Percentiles rank a stretch among this genome's conserved stretches.
These are phyloP conservation scores for Yarrowia galli DNA, from an alignment of 1,139 yeast genomes.

Conservation along the genomic window DNA sequence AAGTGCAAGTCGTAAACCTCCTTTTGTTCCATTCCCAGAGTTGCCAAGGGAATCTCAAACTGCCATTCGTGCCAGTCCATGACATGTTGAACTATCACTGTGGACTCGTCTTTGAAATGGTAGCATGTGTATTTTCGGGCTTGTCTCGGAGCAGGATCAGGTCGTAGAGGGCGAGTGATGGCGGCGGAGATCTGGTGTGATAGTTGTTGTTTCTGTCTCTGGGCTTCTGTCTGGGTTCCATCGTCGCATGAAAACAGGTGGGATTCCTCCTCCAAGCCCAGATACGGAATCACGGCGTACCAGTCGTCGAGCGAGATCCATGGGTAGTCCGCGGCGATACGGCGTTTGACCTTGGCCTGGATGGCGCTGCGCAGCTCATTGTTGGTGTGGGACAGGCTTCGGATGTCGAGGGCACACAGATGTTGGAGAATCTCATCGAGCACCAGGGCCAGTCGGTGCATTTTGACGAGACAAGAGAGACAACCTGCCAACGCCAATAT, in stretches of 20 bases:
- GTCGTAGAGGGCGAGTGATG: neutral
- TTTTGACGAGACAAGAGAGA: no score
- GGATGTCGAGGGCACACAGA: neutral
- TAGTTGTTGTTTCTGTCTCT: neutral
- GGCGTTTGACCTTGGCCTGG: conserved; percentile 16
- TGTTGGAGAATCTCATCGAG: conserved; percentile 7
- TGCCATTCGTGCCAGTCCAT: conserved; percentile 1
- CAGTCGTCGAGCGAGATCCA: conserved; percentile 16
- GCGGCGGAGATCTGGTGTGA: conserved; percentile 4
- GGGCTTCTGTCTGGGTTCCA: neutral
- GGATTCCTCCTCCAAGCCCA: neutral
- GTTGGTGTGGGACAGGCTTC: neutral
- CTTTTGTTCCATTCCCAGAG: neutral
- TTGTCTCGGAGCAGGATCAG: neutral
- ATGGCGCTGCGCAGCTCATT: conserved; percentile 1
- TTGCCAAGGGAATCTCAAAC: neutral
- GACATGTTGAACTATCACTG: neutral
- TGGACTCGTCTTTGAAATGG: neutral
- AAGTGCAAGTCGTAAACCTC: conserved; percentile 10
- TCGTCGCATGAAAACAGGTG: no score
- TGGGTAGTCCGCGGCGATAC: neutral
- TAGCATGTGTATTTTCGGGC: conserved; percentile 13
- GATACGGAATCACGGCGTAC: conserved; percentile 16
- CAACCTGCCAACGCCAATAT: neutral
- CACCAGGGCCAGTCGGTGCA: conserved; percentile 11